Base-by-base conservation (phyloP, 2,329 filamentous ascomycete genomes). In the Pezicula radicicola region DNA sequence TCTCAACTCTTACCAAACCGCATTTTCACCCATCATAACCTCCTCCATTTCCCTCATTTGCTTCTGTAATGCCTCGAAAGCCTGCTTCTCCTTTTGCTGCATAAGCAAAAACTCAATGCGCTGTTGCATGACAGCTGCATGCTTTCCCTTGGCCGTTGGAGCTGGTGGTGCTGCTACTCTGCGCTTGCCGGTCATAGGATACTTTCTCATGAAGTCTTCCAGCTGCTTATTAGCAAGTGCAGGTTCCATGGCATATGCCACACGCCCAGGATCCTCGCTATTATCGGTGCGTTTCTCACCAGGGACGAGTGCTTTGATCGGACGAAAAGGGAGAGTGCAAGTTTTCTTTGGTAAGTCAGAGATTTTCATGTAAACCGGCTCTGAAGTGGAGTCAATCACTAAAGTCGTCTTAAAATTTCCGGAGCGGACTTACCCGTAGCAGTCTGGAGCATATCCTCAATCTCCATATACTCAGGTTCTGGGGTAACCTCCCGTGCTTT, bases 181-280 rank as follows among this genome's bases (percentile, higher is more conserved):
- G 10, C 42, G 27, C 25, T 53, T 58, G 44, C 66, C 66, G 27
- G 66, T 68, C 48, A 61, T 49, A 33, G 66, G 66, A 54, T 66
- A 68, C 30, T 63, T 66, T 27, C 54, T 55, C 3, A 45, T 55
- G 39, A 66, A 66, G 6, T 55, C 53, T 18, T 60, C 51, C 36
- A 67, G 44, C 28, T 65, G 45, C 18, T 50, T 54, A 19, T 55
- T 42, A n/a, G 55, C 58, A 59, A 61, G 59, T n/a, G 45, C 49
- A 19, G 48, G 46, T 36, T 61, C 52, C 44, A 65, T 54, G 4
- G 50, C 50, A 18, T 56, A 46, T 6, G 63, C 62, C 19, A 50
- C 54, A 40, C 63, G 57, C 9, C 63, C 59, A 15, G 50, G 33
- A 21, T 55, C 48, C n/a, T 62, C 55, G 16, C 37, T 10, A 13